These are phyloP conservation scores for Musa schizocarpa DNA, from an alignment of 176 grass and related monocot species.

Conservation along the genomic window DNA sequence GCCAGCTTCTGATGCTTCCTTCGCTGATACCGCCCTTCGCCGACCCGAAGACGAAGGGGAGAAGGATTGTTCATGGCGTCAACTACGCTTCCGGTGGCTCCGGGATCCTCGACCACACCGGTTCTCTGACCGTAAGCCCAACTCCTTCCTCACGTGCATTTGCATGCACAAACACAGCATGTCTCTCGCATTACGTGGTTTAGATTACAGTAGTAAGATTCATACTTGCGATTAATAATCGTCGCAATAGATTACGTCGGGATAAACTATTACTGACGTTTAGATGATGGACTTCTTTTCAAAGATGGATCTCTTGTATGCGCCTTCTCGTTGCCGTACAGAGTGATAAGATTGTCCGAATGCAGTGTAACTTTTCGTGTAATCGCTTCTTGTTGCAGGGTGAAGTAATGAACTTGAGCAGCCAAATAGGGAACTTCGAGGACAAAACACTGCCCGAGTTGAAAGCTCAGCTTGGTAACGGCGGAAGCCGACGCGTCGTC, in stretches of 20 bases:
- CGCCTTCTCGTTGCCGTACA: background rate
- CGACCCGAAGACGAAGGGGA: slow-evolving; percentile 33
- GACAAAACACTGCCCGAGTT: slow-evolving; percentile 39
- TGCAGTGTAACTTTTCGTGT: too few relatives aligned
- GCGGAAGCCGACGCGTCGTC: slow-evolving; percentile 12
- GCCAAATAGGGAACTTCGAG: slow-evolving; percentile 51
- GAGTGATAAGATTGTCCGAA: too few relatives aligned
- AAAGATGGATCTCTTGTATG: background rate
- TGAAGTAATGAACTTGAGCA: slow-evolving; percentile 32
- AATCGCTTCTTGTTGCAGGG: slow-evolving; percentile 17
- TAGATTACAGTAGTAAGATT: background rate
- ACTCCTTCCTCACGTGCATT: too few relatives aligned
- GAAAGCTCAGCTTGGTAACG: slow-evolving; percentile 10
- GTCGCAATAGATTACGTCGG: too few relatives aligned
- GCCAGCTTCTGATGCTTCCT: slow-evolving; percentile 40
- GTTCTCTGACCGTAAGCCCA: slow-evolving; percentile 15
- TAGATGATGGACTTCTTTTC: background rate
- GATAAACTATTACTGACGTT: too few relatives aligned
- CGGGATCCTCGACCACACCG: slow-evolving; percentile 57
- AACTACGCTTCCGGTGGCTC: slow-evolving; percentile 71
- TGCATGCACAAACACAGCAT: too few relatives aligned
- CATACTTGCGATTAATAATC: background rate
- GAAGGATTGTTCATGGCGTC: slow-evolving; percentile 31
- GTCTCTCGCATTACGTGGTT: background rate
- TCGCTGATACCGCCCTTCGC: slow-evolving; percentile 43